Evolutionary conservation across 768 basidiomycete genomes (phyloP), one percentile per base, ranked within the genome.

Genomic region (Boletus eberwhitei): DNA sequence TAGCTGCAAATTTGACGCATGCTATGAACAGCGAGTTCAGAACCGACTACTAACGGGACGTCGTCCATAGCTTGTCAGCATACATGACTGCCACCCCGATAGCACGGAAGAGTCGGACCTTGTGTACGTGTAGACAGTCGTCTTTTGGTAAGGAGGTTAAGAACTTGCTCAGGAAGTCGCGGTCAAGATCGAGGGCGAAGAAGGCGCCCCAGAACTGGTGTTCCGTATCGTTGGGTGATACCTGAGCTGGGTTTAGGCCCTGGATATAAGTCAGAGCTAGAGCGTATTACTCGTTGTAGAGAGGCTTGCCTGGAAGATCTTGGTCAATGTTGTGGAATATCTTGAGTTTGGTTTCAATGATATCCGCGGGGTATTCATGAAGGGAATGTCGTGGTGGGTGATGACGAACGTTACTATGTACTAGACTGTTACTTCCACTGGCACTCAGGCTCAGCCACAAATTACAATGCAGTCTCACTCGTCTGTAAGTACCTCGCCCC

Each of bases 141-240:
- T 82, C 80, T 50, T 80, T 85, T 16, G 77, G 60, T 12, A 81
- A 36, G 21, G 68, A 65, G 22, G 66, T 62, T 3, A 87, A 59
- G 57, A 76, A 72, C 21, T 60, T 60, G 50, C 67, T 67, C 29
- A 84, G 66, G 56, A 76, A 83, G 16, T 72, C 68, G 8, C 70
- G 70, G 57, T 87, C 79, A 5, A 83, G 74, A 1, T 82, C 78
- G 40, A 86, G 72, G 29, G 74, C 66, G 29, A 87, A 74, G 8
- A 85, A 66, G 52, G 76, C 74, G 5, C 75, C 69, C 76, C 80
- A 88, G 69, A 86, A 83, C 46, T 73, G 72, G 5, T 72, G 66
- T 8, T 71, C 63, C 48, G 77, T 70, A 26, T 77, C 75, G 42
- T 74, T 74, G 6, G 81, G 78, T 34, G 68, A 67, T 45, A 83